These are phyloP conservation scores for Lactuca sativa DNA, from an alignment of 129 eudicot species.

Conservation along the genomic window DNA sequence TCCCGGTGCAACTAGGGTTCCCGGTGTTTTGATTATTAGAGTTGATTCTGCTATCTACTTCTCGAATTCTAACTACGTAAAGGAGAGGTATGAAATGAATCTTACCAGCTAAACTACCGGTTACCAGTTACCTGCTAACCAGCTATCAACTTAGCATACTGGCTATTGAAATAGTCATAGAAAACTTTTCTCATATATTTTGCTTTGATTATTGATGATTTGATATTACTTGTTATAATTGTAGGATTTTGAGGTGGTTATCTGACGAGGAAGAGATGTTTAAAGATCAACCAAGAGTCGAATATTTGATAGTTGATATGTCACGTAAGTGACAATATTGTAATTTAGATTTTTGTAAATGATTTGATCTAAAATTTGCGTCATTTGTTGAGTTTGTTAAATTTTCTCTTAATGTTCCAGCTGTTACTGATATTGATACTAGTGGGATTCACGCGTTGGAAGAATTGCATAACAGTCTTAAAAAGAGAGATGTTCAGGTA, in stretches of 20 bases:
- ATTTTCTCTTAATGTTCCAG: slow-evolving; percentile 36
- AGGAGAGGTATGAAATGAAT: slow-evolving; percentile 48
- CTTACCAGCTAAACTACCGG: too few species aligned
- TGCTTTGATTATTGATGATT: too few species aligned
- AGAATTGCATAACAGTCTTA: slow-evolving; percentile 51
- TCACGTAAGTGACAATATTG: slow-evolving; percentile 61
- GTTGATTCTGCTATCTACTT: slow-evolving; percentile 78
- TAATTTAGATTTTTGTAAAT: not conserved
- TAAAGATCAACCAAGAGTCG: slow-evolving; percentile 42
- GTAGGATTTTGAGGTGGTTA: slow-evolving; percentile 79
- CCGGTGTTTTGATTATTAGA: slow-evolving; percentile 58
- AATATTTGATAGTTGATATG: slow-evolving; percentile 68
- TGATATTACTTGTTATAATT: not conserved
- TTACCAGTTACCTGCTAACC: too few species aligned
- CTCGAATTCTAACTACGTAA: slow-evolving; percentile 68
- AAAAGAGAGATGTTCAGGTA: slow-evolving; percentile 63
- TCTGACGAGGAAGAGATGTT: slow-evolving; percentile 64
- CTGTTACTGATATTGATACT: slow-evolving; percentile 91
- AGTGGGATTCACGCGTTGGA: slow-evolving; percentile 88
- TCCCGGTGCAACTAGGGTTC: slow-evolving; percentile 62
- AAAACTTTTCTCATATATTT: too few species aligned
- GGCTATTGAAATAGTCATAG: too few species aligned
- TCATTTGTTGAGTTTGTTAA: not conserved
- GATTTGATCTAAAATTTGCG: not conserved
- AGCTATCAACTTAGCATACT: too few species aligned